Evolutionary conservation across 805 yeast genomes (phyloP), one percentile per base, ranked within the genome.

Genomic region (Metschnikowia baotianmanensis): DNA sequence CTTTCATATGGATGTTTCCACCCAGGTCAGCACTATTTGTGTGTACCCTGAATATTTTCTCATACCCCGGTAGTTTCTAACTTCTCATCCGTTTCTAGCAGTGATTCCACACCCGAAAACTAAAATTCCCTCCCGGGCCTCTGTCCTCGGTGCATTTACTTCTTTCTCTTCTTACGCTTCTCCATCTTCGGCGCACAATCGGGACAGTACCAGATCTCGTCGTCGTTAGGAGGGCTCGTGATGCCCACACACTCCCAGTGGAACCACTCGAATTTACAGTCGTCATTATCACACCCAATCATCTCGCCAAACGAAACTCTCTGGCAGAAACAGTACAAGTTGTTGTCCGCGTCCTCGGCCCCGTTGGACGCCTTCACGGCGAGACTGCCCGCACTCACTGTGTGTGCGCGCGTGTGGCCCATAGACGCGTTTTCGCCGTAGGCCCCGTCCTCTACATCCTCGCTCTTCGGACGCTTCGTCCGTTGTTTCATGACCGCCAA

Each of bases 221-320:
- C 83, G 15, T 93, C 96, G 55, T 81, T 80, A 2, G 98, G 98
- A 4, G 95, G 96, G 37, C 80, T 82, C 15, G 80, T 82, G 45
- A 91, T 69, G 1, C 96, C 96, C 30, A 91, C 96, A 69, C 99
- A 93, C 41, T 82, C 83, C 73, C 90, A 91, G 63, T 93, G 99
- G 66, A 91, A 91, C 98, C 98, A 91, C 59, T 88, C 96, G 50
- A 73, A 81, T 57, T 81, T 78, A 69, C 99, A 93, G 52, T 83
- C 81, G 18, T 83, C 84, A 48, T 88, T 86, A 59, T 91, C 99
- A 65, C 99, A 91, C 0, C 93, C 97, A 50, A 91, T 87, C 99
- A 91, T 91, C 54, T 83, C 87, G 18, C 99, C 99, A 63, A 83
- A 87, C 0, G 97, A 89, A 0, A 86, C 95, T 51, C 90, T 88